Conservation (phyloP, 148 eudicot genomes). For the Cornus kousa region DNA sequence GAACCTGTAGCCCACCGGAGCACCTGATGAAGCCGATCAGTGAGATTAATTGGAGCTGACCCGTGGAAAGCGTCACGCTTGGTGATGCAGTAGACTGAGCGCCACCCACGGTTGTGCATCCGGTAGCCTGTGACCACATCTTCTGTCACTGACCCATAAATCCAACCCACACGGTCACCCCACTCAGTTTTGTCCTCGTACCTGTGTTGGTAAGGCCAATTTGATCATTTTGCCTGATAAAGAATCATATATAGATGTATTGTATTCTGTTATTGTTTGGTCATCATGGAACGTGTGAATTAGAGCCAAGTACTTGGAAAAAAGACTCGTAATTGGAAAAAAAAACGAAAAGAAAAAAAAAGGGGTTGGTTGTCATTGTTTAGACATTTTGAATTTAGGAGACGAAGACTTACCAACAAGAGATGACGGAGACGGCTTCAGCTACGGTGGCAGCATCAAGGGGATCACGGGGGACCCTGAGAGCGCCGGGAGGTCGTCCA, state of each 20-base stretch:
- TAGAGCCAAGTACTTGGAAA: too few species aligned
- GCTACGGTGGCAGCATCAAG: conserved; percentile 82
- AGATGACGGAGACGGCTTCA: conserved; percentile 90
- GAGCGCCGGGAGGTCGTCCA: conserved; percentile 84
- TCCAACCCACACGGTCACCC: conserved; percentile 98
- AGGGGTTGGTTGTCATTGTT: too few species aligned
- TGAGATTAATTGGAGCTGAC: conserved; percentile 83
- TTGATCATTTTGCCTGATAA: too few species aligned
- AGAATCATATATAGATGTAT: too few species aligned
- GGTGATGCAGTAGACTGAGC: conserved; percentile 86
- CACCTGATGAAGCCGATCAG: conserved; percentile 93
- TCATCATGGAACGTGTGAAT: too few species aligned
- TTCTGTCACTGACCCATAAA: conserved; percentile 93
- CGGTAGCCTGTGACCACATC: conserved; percentile 93
- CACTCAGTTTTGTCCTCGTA: conserved; percentile 96
- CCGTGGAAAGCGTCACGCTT: conserved; percentile 90
- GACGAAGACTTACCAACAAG: conserved; percentile 63
- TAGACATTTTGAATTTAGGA: too few species aligned
- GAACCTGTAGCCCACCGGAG: conserved; percentile 97
- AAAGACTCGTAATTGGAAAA: too few species aligned
- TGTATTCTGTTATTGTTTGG: too few species aligned
- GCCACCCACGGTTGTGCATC: conserved; percentile 97
- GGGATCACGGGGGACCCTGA: conserved; percentile 69
- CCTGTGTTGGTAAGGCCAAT: conserved; percentile 27
- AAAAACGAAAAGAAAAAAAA: too few species aligned